A percentile compares a stretch with the other conserved stretches of the same genome.
Conservation (phyloP, 305 asterid species). For the Fraxinus sp. region DNA sequence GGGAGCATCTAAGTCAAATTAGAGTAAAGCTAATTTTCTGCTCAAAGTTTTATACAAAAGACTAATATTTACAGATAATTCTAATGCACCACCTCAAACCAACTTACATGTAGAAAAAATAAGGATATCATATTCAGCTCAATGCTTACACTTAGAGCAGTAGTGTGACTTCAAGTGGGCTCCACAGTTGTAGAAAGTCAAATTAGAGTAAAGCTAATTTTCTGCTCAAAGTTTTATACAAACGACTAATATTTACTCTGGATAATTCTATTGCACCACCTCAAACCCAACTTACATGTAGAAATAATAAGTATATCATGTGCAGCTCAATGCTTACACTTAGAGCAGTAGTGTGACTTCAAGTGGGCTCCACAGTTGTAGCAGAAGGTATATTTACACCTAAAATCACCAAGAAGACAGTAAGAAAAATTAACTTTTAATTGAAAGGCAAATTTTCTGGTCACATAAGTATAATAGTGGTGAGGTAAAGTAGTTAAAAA, state of each 20-base stretch:
- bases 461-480: neutral
- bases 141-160: too few relatives aligned
- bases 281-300: neutral
- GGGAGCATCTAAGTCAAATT: neutral
- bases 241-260: too few relatives aligned
- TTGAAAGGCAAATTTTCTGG: neutral
- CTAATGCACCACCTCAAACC: neutral
- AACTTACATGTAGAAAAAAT: neutral
- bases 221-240: too few relatives aligned
- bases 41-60: neutral
- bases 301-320: neutral
- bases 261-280: too few relatives aligned
- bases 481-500: too few relatives aligned
- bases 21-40: neutral
- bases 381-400: conserved; percentile 42
- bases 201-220: too few relatives aligned
- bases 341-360: conserved; percentile 25
- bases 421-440: neutral
- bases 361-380: conserved; percentile 39
- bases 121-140: too few relatives aligned
- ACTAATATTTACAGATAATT: neutral
- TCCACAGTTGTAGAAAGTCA: too few relatives aligned
- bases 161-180: too few relatives aligned
- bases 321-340: conserved; percentile 30
- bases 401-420: conserved; percentile 9